Base-by-base conservation (phyloP, 2,329 filamentous ascomycete species). In the Arthrinium phaeospermum region DNA sequence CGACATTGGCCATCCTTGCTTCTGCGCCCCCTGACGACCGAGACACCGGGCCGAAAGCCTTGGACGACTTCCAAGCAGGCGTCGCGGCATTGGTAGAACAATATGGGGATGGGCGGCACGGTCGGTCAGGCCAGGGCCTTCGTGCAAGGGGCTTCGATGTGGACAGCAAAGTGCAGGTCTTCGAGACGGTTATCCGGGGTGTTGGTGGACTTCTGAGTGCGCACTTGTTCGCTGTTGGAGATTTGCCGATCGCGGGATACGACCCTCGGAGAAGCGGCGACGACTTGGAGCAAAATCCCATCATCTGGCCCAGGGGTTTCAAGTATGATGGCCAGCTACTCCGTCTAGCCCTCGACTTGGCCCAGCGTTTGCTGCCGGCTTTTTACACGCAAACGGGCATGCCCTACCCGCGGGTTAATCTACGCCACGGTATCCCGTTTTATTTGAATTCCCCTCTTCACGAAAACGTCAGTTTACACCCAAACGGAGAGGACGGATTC, bases 151-250 rank as follows among this genome's bases (percentile, higher is more conserved):
- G 95, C 0, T 99, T 99, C 78, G 94, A 99, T 81, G 86, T 98
- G 53, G 96, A 99, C 82, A 98, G 95, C 85, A 99, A 98, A 83
- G 96, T 99, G 1, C 96, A 99, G 83, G 94, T 99, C 51, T 99
- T 99, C 79, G 96, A 99, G 85, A 98, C 96, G 0, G 96, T 98
- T 47, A 99, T 99, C 77, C 90, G 96, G 72, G 96, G 96, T 22
- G 90, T 97, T 67, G 96, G 96, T 19, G 96, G 96, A 0, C 85
- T 99, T 72, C 84, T 99, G 75, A 98, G 95, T 79, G 95, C 96
- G 2, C 96, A 99, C 83, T 85, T 98, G 57, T 99, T 99, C 81
- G 96, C 96, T 16, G 87, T 95, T 30, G 96, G 95, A 46, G 95
- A 97, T 72, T 84, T 99, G 71, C 96, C 96, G 0, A 98, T 98